Evolutionary conservation across 2,329 filamentous ascomycete genomes (phyloP), one percentile per base, ranked within the genome.

Genomic region (Tolypocladium guangdongense): DNA sequence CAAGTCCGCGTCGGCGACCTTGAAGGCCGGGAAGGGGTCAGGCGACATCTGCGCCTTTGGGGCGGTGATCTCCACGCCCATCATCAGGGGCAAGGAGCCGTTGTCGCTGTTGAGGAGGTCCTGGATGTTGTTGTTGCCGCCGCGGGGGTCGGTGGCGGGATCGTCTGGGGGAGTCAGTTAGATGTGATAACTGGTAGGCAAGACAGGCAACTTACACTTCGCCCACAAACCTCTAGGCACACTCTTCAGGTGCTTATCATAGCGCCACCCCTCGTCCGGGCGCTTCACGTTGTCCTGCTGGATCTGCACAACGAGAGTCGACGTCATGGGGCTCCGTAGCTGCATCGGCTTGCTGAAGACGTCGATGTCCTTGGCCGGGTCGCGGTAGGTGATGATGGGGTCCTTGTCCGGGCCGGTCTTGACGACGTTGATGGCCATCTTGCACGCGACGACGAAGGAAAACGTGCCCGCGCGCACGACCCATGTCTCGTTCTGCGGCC

Each of bases 161-260:
- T 52, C 47, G 47, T 55, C 54, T 52, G 32, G 16, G 12, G 16
- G 22, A 5, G 22, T 41, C 14, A 45, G 37, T 4, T 20, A 20
- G 2, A 33, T 12, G 38, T 11, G 5, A 41, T 30, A 2, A 6
- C 4, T 7, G 7, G 5, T 30, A 2, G 30, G 27, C 27, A 27
- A 46, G 16, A 24, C 8, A 32, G 4, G 3, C 14, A 35, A 48
- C 54, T 55, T 49, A 55, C 54, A 55, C 30, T 50, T 50, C 12
- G n/a, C 51, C 54, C 54, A 55, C n/a, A 55, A 27, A 12, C 36
- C 54, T 1, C 20, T 36, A 3, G 50, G 54, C 22, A 55, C 50
- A 7, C 16, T 37, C 46, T 55, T 53, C 22, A 45, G 38, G 16
- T 51, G 36, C n/a, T 47, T 45, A 20, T 54, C 48, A 18, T 37